These are phyloP conservation scores for Puccinia triticina DNA, from an alignment of 1,284 basidiomycete genomes.

Conservation along the genomic window DNA sequence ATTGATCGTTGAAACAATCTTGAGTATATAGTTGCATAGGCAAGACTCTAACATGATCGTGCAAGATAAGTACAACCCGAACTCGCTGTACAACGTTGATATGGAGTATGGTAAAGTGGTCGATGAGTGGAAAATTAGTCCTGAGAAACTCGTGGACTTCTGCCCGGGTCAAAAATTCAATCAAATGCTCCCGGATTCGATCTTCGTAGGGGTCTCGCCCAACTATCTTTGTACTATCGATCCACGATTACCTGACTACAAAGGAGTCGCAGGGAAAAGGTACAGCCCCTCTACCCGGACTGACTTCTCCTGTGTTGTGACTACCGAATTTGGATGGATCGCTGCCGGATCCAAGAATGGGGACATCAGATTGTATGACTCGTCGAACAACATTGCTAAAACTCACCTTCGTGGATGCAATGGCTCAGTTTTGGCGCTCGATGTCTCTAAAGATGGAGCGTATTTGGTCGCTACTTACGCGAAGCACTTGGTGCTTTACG, in stretches of 20 bases:
- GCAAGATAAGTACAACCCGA: constrained; percentile 78
- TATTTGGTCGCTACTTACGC: constrained; percentile 96
- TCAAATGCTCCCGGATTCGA: constrained; percentile 61
- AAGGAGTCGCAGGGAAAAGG: constrained; percentile 96
- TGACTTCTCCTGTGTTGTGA: constrained; percentile 89
- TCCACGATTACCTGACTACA: constrained; percentile 83
- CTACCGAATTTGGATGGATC: constrained; percentile 81
- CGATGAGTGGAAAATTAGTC: constrained; percentile 96
- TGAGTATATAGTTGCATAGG: constrained; percentile 14
- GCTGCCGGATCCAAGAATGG: constrained; percentile 96
- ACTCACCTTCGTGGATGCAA: constrained; percentile 90
- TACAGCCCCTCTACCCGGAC: constrained; percentile 80
- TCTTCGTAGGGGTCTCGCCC: constrained; percentile 69
- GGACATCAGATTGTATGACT: constrained; percentile 92
- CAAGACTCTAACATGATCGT: constrained; percentile 89
- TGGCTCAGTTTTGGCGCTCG: constrained; percentile 91
- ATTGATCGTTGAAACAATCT: background rate
- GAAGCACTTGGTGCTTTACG: constrained; percentile 78
- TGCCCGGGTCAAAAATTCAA: constrained; percentile 93
- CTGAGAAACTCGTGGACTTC: constrained; percentile 71
- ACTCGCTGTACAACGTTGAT: constrained; percentile 88
- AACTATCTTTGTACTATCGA: constrained; percentile 98
- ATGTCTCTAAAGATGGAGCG: constrained; percentile 89
- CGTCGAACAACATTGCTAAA: constrained; percentile 92
- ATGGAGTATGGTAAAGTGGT: constrained; percentile 95